phyloP scores from a whole-genome alignment of 1,284 basidiomycete genomes.

The Lentinus polychrous region DNA sequence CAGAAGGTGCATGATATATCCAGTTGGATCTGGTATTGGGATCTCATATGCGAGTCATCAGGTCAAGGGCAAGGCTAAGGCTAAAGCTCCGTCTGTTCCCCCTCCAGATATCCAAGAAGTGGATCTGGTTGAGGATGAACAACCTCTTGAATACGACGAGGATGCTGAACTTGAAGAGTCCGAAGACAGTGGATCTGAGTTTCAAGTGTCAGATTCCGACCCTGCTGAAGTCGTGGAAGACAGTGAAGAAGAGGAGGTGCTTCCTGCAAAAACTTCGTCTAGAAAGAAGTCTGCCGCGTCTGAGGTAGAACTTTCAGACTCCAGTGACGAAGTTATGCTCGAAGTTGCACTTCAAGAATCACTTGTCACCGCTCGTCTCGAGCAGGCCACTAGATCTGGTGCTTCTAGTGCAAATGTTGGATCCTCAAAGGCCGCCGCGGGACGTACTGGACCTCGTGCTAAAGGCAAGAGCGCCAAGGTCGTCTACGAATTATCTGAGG shows the following conservation, averaged over 20 bases:
- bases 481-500: slow-evolving; percentile 15
- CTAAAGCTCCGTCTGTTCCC: slow-evolving; percentile 30
- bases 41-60: background rate
- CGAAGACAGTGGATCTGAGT: slow-evolving; percentile 54
- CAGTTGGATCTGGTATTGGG: background rate
- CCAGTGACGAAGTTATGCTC: slow-evolving; percentile 51
- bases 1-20: background rate
- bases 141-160: slow-evolving; percentile 31
- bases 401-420: slow-evolving; percentile 32
- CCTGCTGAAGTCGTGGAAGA: slow-evolving; percentile 14
- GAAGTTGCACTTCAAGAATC: slow-evolving; percentile 51
- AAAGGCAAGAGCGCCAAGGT: slow-evolving; percentile 18
- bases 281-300: too few species aligned
- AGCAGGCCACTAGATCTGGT: slow-evolving; percentile 17
- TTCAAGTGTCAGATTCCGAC: slow-evolving; percentile 37
- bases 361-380: slow-evolving; percentile 31
- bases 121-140: slow-evolving; percentile 21
- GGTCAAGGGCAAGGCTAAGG: slow-evolving; percentile 21
- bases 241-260: slow-evolving; percentile 16
- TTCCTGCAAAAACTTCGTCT: slow-evolving; percentile 4
- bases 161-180: slow-evolving; percentile 37
- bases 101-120: slow-evolving; percentile 15
- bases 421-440: slow-evolving; percentile 39
- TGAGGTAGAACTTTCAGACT: too few species aligned
- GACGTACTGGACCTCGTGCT: slow-evolving; percentile 32